Percentiles rank a stretch among this genome's conserved stretches.
These are phyloP conservation scores for Phyllosticta citriasiana DNA, from an alignment of 2,329 filamentous ascomycete genomes.

Conservation along the genomic window DNA sequence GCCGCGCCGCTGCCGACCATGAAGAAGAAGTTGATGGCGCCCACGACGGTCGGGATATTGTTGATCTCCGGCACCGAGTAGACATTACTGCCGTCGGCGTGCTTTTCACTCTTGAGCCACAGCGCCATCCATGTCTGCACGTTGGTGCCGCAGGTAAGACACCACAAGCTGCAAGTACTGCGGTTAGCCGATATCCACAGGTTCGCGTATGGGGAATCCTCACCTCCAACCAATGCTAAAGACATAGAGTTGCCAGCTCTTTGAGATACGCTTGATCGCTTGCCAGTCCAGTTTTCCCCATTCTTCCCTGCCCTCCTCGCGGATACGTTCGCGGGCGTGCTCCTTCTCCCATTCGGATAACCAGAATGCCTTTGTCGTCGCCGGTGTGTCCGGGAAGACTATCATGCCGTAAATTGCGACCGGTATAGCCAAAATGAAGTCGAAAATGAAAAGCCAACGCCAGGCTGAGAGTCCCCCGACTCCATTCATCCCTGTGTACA, in stretches of 20 bases:
- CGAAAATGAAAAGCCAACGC: constrained; percentile 12
- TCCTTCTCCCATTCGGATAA: constrained; percentile 22
- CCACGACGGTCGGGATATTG: constrained; percentile 36
- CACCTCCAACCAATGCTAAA: constrained; percentile 27
- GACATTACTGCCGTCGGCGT: not conserved
- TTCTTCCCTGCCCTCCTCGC: constrained; percentile 30
- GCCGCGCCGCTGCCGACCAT: constrained; percentile 24
- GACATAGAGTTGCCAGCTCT: constrained; percentile 37
- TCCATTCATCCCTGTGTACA: constrained; percentile 9
- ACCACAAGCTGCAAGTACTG: constrained; percentile 25
- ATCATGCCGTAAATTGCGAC: constrained; percentile 28
- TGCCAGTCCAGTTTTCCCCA: constrained; percentile 28
- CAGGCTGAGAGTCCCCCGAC: constrained; percentile 7
- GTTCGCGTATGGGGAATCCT: not conserved
- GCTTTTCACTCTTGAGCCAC: constrained; percentile 28
- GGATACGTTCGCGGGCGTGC: constrained; percentile 16
- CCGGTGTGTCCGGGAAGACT: constrained; percentile 35
- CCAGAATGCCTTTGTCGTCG: constrained; percentile 34
- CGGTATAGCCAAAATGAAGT: constrained; percentile 28
- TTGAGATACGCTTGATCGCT: constrained; percentile 30
- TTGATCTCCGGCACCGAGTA: constrained; percentile 35
- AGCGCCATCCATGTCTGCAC: constrained; percentile 33
- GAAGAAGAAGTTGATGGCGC: constrained; percentile 32
- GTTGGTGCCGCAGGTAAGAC: constrained; percentile 29
- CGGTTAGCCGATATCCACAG: not conserved